Evolutionary conservation across 2,329 filamentous ascomycete species (phyloP).

Genomic region (Exophiala oligosperma): DNA sequence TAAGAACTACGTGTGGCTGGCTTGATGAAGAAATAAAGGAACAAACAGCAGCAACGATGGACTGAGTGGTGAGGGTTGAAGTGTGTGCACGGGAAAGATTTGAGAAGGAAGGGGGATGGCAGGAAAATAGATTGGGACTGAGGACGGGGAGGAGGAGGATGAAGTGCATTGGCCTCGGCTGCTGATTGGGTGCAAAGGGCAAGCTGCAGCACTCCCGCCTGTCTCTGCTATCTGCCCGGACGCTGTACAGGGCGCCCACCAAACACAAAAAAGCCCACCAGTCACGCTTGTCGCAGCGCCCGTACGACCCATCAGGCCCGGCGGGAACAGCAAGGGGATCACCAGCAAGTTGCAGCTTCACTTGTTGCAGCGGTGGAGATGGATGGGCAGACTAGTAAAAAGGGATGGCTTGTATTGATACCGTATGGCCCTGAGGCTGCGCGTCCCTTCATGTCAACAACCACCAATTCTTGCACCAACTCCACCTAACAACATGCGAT

Average conservation of each 20-base stretch:
- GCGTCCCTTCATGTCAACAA: not conserved
- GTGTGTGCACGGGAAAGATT: slow-evolving; percentile 32
- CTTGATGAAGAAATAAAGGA: slow-evolving; percentile 31
- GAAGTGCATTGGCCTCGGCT: slow-evolving; percentile 4
- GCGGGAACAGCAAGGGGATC: slow-evolving; percentile 1
- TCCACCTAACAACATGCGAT: not conserved
- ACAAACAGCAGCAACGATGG: slow-evolving; percentile 38
- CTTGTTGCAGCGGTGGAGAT: slow-evolving; percentile 14
- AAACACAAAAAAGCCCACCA: too few species aligned
- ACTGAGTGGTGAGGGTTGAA: slow-evolving; percentile 17
- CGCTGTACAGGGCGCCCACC: too few species aligned
- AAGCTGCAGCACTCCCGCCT: not conserved
- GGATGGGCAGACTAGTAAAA: slow-evolving; percentile 16
- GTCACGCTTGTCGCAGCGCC: too few species aligned
- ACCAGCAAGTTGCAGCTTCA: slow-evolving; percentile 5
- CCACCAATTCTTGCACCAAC: not conserved
- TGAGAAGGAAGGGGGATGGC: slow-evolving; percentile 34
- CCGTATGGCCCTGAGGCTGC: slow-evolving; percentile 1
- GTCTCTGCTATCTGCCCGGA: not conserved
- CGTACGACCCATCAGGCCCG: too few species aligned
- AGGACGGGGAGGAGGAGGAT: slow-evolving; percentile 13
- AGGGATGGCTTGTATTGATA: slow-evolving; percentile 10
- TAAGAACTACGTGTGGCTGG: slow-evolving; percentile 29
- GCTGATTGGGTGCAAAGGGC: slow-evolving; percentile 3
- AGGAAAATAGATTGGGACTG: slow-evolving; percentile 20